Base-by-base conservation (phyloP, 2,329 filamentous ascomycete genomes). In the Claviceps arundinis region DNA sequence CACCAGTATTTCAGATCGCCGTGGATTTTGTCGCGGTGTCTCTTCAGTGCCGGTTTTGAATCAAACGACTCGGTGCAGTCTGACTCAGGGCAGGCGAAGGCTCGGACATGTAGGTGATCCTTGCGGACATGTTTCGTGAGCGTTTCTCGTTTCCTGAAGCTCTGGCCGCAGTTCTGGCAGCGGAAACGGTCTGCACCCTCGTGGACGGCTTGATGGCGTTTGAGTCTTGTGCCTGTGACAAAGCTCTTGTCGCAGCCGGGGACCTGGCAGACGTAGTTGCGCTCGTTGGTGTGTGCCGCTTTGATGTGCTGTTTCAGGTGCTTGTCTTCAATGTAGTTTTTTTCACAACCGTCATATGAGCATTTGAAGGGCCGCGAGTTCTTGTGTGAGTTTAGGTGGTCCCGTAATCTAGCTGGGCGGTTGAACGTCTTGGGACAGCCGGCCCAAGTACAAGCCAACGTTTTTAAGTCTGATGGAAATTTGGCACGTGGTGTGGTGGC, bases 281-380 rank as follows among this genome's bases (percentile, higher is more conserved):
- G 77, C 57, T 88, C 77, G 51, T 81, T 73, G 19, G 79, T 84
- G 65, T 96, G 91, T 11, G 84, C 83, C 52, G 85, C 86, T 64
- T 90, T 89, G 62, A 94, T 70, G 65, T 97, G 91, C 57, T 89
- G 84, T 54, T 85, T 83, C 17, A 96, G 74, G 68, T 96, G 89
- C 60, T 91, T 91, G 58, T 88, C 81, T 56, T 93, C 87, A 14
- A 89, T 78, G 64, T 95, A 97, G 43, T 83, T 78, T 71, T 95
- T 96, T 60, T 81, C 79, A 63, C 91, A 97, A 43, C 70, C 82
- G 5, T 75, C 70, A 56, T 84, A 77, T 2, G 75, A 71, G 62
- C 91, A 97, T 41, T 75, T 74, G 66, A 86, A 94, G 0, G 89
- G 82, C 1, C 90, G 81, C 59, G 91, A 87, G 59, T 91, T 89